These are phyloP conservation scores for Mycothermus thermophilus DNA, from an alignment of 495 filamentous ascomycete genomes.

Conservation along the genomic window DNA sequence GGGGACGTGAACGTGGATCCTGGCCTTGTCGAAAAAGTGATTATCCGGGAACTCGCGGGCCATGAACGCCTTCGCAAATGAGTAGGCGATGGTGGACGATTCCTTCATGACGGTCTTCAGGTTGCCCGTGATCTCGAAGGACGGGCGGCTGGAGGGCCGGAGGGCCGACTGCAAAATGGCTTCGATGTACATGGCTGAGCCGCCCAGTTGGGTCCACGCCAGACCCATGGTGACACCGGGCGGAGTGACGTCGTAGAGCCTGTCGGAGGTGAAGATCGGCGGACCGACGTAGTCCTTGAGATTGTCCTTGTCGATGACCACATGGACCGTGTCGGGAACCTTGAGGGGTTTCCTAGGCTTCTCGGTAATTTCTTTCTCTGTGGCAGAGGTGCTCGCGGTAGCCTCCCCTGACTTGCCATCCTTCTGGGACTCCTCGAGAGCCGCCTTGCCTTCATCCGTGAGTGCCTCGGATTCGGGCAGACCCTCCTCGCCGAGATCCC, in stretches of 20 bases:
- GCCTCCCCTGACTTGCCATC: conserved; percentile 9
- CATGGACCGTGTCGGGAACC: conserved; percentile 76
- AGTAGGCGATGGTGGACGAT: conserved; percentile 86
- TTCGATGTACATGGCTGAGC: conserved; percentile 92
- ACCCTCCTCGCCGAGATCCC: conserved; percentile 80
- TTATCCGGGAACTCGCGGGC: conserved; percentile 76
- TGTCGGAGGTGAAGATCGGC: conserved; percentile 86
- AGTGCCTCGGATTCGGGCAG: conserved; percentile 70
- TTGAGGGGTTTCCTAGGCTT: conserved; percentile 65
- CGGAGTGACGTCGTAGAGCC: conserved; percentile 86
- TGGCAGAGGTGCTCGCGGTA: conserved; percentile 6
- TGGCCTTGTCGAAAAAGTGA: conserved; percentile 90
- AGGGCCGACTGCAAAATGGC: conserved; percentile 82
- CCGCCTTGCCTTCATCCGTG: conserved; percentile 78
- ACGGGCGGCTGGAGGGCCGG: conserved; percentile 52
- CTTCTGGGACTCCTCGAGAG: conserved; percentile 44
- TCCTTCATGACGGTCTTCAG: conserved; percentile 97
- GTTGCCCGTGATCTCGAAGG: conserved; percentile 84
- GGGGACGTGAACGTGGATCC: conserved; percentile 90
- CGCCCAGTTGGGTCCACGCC: conserved; percentile 97
- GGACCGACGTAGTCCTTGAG: conserved; percentile 97
- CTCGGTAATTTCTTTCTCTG: conserved; percentile 36
- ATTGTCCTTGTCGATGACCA: conserved; percentile 77
- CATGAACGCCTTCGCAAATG: conserved; percentile 82
- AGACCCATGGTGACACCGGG: conserved; percentile 98